A percentile compares a stretch with the other conserved stretches of the same genome.
phyloP scores from a whole-genome alignment of 768 basidiomycete genomes.

The Tylopilus cervinicoccineus region DNA sequence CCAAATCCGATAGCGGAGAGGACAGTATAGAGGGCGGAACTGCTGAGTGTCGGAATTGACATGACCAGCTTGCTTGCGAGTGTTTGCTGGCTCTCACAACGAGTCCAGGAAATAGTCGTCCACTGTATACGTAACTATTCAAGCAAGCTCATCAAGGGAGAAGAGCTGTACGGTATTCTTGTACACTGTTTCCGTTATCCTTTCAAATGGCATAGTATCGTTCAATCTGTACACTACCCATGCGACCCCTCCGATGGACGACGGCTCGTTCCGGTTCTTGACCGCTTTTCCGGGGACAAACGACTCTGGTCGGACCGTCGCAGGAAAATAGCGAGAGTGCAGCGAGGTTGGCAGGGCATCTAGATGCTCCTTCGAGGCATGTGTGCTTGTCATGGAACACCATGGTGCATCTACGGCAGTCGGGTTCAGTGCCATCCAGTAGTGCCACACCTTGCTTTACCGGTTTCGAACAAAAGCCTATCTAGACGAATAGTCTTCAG shows the following conservation, averaged over 20 bases:
- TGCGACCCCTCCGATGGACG: constrained; percentile 61
- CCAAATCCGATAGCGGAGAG: constrained; percentile 41
- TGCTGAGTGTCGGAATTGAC: constrained; percentile 9
- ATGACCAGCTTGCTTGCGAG: constrained; percentile 3
- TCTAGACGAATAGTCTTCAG: constrained; percentile 55
- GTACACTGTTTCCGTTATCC: constrained; percentile 55
- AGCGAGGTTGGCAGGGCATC: constrained; percentile 44
- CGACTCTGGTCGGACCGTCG: constrained; percentile 49
- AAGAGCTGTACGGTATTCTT: constrained; percentile 63
- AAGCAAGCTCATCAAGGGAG: constrained; percentile 37
- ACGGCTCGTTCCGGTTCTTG: constrained; percentile 78
- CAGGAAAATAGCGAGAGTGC: constrained; percentile 48
- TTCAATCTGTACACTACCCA: constrained; percentile 59
- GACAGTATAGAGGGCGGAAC: constrained; percentile 5
- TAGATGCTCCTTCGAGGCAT: constrained; percentile 54
- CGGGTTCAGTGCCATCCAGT: background rate
- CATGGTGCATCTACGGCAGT: constrained; percentile 57
- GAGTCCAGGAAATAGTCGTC: background rate
- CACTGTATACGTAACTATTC: constrained; percentile 20
- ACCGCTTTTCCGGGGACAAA: constrained; percentile 58
- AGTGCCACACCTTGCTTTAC: constrained; percentile 31
- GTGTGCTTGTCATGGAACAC: constrained; percentile 66
- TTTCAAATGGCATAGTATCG: constrained; percentile 46
- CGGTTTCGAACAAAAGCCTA: constrained; percentile 70
- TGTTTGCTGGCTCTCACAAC: background rate